A percentile compares a stretch with the other conserved stretches of the same genome.
Conservation (phyloP, 306 rosid species). For the Cyclanthera cordifolia region DNA sequence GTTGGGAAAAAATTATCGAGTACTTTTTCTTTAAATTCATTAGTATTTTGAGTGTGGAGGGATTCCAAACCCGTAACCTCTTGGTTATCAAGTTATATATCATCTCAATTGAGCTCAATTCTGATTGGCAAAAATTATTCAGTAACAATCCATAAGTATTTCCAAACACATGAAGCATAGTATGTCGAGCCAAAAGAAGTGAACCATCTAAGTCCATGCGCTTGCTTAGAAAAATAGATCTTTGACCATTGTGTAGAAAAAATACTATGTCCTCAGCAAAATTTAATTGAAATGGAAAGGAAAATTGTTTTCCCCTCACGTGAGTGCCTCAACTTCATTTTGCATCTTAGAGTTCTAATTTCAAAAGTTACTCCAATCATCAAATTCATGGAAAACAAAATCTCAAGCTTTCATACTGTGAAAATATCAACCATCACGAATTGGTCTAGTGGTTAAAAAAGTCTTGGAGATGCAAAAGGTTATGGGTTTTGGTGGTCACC, state of each 20-base stretch:
- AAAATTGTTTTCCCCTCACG: background rate
- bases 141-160: background rate
- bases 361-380: background rate
- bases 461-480: too few species aligned
- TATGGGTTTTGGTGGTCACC: too few species aligned
- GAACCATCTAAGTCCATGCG: background rate
- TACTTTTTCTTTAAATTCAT: too few species aligned
- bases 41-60: too few species aligned
- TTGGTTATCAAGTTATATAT: too few species aligned
- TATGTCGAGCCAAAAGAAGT: background rate
- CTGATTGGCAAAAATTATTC: too few species aligned
- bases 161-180: background rate
- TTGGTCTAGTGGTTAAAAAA: too few species aligned
- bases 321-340: background rate
- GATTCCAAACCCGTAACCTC: too few species aligned
- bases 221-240: background rate
- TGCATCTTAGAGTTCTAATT: too few species aligned
- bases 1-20: too few species aligned
- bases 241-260: background rate
- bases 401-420: background rate
- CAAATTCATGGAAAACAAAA: background rate
- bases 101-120: too few species aligned
- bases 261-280: background rate
- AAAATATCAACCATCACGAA: background rate
- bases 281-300: background rate